Base-by-base conservation (phyloP, 176 grass and related monocot genomes). In the Musa acuminata region DNA sequence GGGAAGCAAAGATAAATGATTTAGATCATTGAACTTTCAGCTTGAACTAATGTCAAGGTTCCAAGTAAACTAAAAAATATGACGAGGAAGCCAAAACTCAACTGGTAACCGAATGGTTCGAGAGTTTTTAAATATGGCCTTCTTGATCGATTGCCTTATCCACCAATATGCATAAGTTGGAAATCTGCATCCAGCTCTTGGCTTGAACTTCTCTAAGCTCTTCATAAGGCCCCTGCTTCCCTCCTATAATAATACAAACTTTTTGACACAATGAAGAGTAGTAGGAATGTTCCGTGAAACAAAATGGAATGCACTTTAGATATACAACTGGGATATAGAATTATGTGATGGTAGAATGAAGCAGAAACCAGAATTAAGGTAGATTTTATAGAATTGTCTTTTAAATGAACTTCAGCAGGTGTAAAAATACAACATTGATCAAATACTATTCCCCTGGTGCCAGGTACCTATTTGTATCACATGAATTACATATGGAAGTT, bases 121-220 rank as follows among this genome's bases (percentile, higher is more conserved):
- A 51, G 94, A 93, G 50, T 93, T 80, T 83, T 85, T 85, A 81
- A 78, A 92, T 25, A 97, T 93, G 23, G 92, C 85, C 73, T 87
- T 97, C 58, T 82, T 97, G 51, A 97, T 93, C 0, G 83, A 88
- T 49, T 96, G 87, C 2, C 86, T 88, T 73, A 97, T 90, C 94
- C 94, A 97, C 87, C 87, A 97, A 49, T 87, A 88, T 9, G 94
- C 94, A 13, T 97, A 97, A 12, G 90, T 91, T 12, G 88, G 75
- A 83, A 93, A 93, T 77, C 90, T 84, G 57, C 78, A 88, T 26
- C 94, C 94, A 82, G 85, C 87, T 80, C 81, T 83, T 24, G 88
- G 86, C 79, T 97, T 87, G 77, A 93, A 93, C 74, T 97, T 97
- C 82, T 86, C 88, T 75, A 97, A 93, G 68, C 90, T 88, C 82